A percentile compares a stretch with the other conserved stretches of the same genome.
Conservation (phyloP, 2,329 filamentous ascomycete species). For the Ophiocordyceps camponoti-saundersi region DNA sequence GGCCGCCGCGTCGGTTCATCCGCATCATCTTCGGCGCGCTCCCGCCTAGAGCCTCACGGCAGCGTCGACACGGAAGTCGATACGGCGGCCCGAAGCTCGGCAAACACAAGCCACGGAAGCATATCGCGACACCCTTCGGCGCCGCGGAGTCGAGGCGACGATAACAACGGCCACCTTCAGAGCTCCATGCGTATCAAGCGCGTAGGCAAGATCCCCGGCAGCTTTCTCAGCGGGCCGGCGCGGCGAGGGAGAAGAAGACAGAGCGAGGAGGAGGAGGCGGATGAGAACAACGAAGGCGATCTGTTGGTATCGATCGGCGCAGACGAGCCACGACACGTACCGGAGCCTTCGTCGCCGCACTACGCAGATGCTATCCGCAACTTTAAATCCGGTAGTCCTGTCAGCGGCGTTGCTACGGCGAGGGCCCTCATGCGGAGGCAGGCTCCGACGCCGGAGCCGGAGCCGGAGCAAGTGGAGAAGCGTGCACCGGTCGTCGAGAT, state of each 20-base stretch:
- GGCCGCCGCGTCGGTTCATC: slow-evolving; percentile 21
- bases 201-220: slow-evolving; percentile 57
- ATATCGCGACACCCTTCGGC: slow-evolving; percentile 34
- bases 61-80: slow-evolving; percentile 30
- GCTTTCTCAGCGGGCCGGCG: slow-evolving; percentile 65
- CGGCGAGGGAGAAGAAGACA: slow-evolving; percentile 52
- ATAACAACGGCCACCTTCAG: slow-evolving; percentile 43
- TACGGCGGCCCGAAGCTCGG: slow-evolving; percentile 29
- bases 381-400: slow-evolving; percentile 41
- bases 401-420: slow-evolving; percentile 28
- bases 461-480: neutral
- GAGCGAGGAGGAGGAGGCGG: slow-evolving; percentile 48
- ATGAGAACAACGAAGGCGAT: slow-evolving; percentile 21
- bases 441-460: slow-evolving; percentile 9
- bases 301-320: slow-evolving; percentile 20
- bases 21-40: slow-evolving; percentile 18
- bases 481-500: slow-evolving; percentile 22
- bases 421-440: slow-evolving; percentile 19
- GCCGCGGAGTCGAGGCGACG: slow-evolving; percentile 32
- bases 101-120: slow-evolving; percentile 30
- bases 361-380: slow-evolving; percentile 26
- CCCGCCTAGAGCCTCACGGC: slow-evolving; percentile 14
- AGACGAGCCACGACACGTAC: slow-evolving; percentile 8
- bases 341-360: slow-evolving; percentile 10
- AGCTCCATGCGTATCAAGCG: slow-evolving; percentile 65